These are phyloP conservation scores for Penicillium verhagenii DNA, from an alignment of 495 filamentous ascomycete genomes.

Conservation along the genomic window DNA sequence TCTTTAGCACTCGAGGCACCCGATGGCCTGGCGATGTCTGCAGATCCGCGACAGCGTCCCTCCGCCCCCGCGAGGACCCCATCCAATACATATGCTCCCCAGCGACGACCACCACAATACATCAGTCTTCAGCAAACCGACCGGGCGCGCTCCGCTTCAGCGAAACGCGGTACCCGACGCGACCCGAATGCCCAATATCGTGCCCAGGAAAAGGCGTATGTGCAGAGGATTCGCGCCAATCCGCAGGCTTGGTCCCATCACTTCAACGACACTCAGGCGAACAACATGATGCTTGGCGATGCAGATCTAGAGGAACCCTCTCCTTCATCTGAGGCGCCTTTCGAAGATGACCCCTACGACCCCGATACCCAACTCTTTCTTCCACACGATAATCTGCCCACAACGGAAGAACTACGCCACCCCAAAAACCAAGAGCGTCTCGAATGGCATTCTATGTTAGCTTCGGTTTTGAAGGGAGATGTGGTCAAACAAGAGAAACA, in stretches of 20 bases:
- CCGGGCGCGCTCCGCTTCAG: constrained; percentile 53
- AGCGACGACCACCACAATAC: constrained; percentile 67
- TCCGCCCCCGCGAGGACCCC: constrained; percentile 62
- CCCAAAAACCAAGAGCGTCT: constrained; percentile 85
- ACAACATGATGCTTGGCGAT: constrained; percentile 63
- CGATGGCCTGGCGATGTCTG: constrained; percentile 28
- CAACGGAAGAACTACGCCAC: constrained; percentile 83
- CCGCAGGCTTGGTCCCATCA: constrained; percentile 66
- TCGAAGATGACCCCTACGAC: constrained; percentile 82
- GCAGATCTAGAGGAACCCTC: constrained; percentile 91
- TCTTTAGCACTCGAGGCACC: constrained; percentile 32
- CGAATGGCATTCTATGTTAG: constrained; percentile 98
- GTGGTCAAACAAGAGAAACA: constrained; percentile 98
- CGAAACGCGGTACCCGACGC: constrained; percentile 49
- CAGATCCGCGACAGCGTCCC: constrained; percentile 53
- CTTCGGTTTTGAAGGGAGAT: constrained; percentile 91
- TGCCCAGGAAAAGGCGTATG: constrained; percentile 81
- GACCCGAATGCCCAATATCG: constrained; percentile 79
- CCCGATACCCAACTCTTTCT: constrained; percentile 91
- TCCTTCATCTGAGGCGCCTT: constrained; percentile 77
- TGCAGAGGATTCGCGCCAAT: constrained; percentile 71
- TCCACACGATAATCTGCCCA: constrained; percentile 79
- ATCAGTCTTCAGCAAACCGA: constrained; percentile 46
- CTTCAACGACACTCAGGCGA: constrained; percentile 66
- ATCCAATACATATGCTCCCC: constrained; percentile 72